Conservation (phyloP, 139 green algal species). For the Deuterostichococcus epilithicus region DNA sequence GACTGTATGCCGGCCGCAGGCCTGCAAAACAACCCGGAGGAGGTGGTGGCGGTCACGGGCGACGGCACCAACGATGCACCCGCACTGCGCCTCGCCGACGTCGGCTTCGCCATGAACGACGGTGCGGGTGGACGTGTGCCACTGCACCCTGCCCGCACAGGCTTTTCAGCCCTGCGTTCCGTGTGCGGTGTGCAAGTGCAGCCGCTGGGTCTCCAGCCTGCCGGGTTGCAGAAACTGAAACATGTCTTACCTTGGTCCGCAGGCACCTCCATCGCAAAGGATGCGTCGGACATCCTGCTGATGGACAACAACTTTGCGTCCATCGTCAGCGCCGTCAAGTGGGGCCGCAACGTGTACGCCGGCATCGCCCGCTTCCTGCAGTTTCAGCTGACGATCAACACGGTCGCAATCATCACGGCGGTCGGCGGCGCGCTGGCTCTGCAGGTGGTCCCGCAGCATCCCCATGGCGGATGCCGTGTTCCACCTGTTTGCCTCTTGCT, state of each 20-base stretch:
- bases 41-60: slow-evolving; percentile 55
- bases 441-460: too few relatives aligned
- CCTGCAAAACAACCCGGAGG: slow-evolving; percentile 13
- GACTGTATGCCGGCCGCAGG: too few relatives aligned
- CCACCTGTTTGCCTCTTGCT: too few relatives aligned
- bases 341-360: slow-evolving; percentile 84
- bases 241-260: too few relatives aligned
- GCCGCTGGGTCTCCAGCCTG: too few relatives aligned
- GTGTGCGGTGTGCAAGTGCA: too few relatives aligned
- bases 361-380: slow-evolving; percentile 77
- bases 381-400: slow-evolving; percentile 84
- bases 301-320: slow-evolving; percentile 85
- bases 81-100: slow-evolving; percentile 74
- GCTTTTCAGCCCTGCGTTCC: too few relatives aligned
- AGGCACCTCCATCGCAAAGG: slow-evolving; percentile 77
- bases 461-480: too few relatives aligned
- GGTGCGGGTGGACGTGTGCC: slow-evolving; percentile 2
- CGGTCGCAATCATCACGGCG: slow-evolving; percentile 63
- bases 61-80: slow-evolving; percentile 92
- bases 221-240: too few relatives aligned
- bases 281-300: slow-evolving; percentile 88
- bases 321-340: slow-evolving; percentile 78
- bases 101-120: slow-evolving; percentile 82
- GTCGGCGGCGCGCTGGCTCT: slow-evolving; percentile 60
- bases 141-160: too few relatives aligned